These are phyloP conservation scores for Antrodiella citrinella DNA, from an alignment of 768 basidiomycete species.

Conservation along the genomic window DNA sequence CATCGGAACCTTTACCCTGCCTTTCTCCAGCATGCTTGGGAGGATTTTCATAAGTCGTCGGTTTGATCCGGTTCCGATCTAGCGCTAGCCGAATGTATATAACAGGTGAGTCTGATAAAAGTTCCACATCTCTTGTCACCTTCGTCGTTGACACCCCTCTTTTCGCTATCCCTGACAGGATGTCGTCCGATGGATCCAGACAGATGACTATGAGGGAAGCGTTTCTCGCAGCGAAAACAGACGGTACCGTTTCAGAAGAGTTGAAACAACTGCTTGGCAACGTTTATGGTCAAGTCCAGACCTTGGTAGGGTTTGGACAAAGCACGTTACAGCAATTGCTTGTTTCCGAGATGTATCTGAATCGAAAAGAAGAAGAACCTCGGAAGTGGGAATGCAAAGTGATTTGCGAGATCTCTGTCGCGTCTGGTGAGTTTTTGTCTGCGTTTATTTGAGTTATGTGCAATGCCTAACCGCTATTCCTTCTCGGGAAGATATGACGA, in stretches of 20 bases:
- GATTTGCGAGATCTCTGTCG: conserved; percentile 22
- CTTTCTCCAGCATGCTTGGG: too few species aligned
- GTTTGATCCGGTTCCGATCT: too few species aligned
- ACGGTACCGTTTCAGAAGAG: background rate
- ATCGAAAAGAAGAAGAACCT: conserved; percentile 21
- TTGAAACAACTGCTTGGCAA: background rate
- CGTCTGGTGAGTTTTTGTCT: conserved; percentile 15
- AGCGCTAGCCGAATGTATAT: too few species aligned
- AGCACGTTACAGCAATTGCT: background rate
- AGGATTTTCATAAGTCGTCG: too few species aligned
- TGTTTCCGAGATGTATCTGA: background rate
- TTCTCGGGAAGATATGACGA: conserved; percentile 19
- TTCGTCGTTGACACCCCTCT: too few species aligned
- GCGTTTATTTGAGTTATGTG: too few species aligned
- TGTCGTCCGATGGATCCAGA: too few species aligned
- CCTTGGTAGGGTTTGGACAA: background rate
- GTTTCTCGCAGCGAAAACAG: background rate
- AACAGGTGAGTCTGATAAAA: too few species aligned
- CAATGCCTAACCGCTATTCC: too few species aligned
- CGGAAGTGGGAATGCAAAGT: conserved; percentile 22
- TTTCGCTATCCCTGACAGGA: too few species aligned
- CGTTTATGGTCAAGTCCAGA: background rate
- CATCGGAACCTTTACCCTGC: too few species aligned
- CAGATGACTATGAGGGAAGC: background rate
- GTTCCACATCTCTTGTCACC: too few species aligned